A percentile compares a stretch with the other conserved stretches of the same genome.
Conservation (phyloP, 495 filamentous ascomycete species). For the Hypoxylon cercidicola region DNA sequence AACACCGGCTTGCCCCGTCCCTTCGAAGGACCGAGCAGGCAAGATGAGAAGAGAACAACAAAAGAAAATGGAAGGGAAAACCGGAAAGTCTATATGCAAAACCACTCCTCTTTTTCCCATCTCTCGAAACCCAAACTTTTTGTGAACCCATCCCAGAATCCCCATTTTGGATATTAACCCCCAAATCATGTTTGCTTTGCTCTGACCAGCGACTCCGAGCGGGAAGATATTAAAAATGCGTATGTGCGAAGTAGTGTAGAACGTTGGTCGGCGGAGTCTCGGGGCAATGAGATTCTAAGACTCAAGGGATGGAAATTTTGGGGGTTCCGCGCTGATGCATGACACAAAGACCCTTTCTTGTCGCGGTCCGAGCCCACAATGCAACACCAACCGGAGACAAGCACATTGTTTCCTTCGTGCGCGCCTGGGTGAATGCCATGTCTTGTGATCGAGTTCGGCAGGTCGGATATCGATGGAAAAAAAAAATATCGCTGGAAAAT, state of each 20-base stretch:
- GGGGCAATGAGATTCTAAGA: constrained; percentile 33
- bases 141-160: constrained; percentile 45
- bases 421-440: not conserved
- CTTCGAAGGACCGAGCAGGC: constrained; percentile 40
- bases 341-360: constrained; percentile 9
- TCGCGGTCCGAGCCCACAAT: constrained; percentile 28
- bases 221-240: constrained; percentile 37
- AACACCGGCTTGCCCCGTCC: constrained; percentile 30
- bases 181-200: constrained; percentile 34
- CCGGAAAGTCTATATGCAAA: constrained; percentile 57
- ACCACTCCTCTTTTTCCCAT: constrained; percentile 54
- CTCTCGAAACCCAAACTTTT: constrained; percentile 46
- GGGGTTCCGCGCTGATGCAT: constrained; percentile 25
- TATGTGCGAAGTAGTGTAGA: constrained; percentile 35
- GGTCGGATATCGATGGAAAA: constrained; percentile 25
- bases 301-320: constrained; percentile 26
- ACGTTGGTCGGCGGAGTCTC: constrained; percentile 35
- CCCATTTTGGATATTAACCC: constrained; percentile 38
- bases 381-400: constrained; percentile 24
- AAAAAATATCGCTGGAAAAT: constrained; percentile 18
- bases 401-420: constrained; percentile 10
- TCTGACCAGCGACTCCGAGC: constrained; percentile 44
- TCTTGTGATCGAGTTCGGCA: constrained; percentile 15
- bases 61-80: constrained; percentile 43
- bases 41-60: constrained; percentile 40